A percentile compares a stretch with the other conserved stretches of the same genome.
Conservation (phyloP, 2,329 filamentous ascomycete species). For the Geoglossum cookeanum region DNA sequence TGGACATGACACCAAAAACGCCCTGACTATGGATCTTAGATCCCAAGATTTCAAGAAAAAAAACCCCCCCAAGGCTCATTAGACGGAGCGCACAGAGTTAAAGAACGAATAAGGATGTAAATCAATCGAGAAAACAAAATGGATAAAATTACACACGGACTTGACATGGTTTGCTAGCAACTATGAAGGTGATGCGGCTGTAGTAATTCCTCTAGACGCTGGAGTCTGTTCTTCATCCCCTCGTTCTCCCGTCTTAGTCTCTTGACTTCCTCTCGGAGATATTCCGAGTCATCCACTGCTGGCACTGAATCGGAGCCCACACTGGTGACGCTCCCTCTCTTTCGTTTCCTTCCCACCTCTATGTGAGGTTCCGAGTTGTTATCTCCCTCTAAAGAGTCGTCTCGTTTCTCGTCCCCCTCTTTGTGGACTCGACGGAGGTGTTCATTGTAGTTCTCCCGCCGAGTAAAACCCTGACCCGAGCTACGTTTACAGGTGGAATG, state of each 20-base stretch:
- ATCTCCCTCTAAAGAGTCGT: constrained; percentile 15
- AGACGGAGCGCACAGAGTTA: not conserved
- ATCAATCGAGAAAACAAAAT: not conserved
- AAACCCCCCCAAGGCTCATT: not conserved
- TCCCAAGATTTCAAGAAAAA: not conserved
- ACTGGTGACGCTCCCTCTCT: constrained; percentile 5
- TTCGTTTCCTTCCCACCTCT: constrained; percentile 17
- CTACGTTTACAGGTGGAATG: constrained; percentile 77
- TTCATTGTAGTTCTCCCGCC: constrained; percentile 86
- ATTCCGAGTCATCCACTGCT: constrained; percentile 20
- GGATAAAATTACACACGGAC: not conserved
- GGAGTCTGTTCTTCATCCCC: constrained; percentile 33
- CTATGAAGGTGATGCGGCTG: not conserved
- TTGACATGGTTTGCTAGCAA: not conserved
- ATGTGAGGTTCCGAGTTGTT: constrained; percentile 19
- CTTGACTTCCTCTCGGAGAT: constrained; percentile 44
- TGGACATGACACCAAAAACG: too few relatives aligned
- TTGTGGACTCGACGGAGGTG: constrained; percentile 81
- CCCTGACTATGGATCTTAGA: too few relatives aligned
- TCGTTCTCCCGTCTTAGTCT: constrained; percentile 45
- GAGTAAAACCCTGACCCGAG: constrained; percentile 73
- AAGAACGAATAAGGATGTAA: not conserved
- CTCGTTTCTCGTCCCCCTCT: constrained; percentile 18
- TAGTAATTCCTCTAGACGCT: constrained; percentile 10
- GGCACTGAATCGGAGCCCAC: constrained; percentile 12